phyloP scores from a whole-genome alignment of 2,329 filamentous ascomycete species.

The Diaporthe capsici region DNA sequence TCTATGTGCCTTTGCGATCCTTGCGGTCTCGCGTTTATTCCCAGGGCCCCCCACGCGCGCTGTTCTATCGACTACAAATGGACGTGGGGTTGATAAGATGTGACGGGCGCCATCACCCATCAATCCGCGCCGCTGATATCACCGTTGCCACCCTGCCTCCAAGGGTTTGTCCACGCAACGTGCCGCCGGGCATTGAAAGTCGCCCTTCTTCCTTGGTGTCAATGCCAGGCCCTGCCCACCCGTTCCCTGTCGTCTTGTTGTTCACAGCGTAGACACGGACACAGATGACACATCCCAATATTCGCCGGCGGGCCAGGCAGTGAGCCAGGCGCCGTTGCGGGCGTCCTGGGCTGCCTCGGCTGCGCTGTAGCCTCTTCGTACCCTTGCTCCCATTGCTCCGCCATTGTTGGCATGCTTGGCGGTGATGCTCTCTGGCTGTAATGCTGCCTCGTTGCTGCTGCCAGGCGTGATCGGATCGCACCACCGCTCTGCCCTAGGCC shows the following conservation, averaged over 20 bases:
- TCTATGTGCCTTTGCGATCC: background rate
- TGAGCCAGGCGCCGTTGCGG: slow-evolving; percentile 46
- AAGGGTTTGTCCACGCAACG: background rate
- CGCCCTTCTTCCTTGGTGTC: background rate
- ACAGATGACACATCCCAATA: background rate
- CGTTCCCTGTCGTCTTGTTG: background rate
- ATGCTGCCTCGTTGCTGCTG: background rate
- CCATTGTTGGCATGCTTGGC: background rate
- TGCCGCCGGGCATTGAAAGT: background rate
- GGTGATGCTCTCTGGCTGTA: background rate
- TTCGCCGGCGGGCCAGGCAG: slow-evolving; percentile 49
- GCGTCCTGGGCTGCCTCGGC: slow-evolving; percentile 46
- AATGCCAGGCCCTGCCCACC: background rate
- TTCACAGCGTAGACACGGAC: background rate
- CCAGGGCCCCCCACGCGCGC: background rate
- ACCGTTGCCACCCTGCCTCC: background rate
- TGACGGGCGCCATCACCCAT: background rate
- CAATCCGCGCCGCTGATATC: background rate
- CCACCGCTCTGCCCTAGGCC: background rate
- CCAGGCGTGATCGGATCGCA: background rate
- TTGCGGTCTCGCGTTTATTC: background rate
- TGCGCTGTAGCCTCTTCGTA: slow-evolving; percentile 50
- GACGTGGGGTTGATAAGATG: background rate
- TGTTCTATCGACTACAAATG: background rate
- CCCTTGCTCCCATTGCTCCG: background rate